A percentile compares a stretch with the other conserved stretches of the same genome.
Conservation (phyloP, 495 filamentous ascomycete species). For the Penicillium atrosanguineum region DNA sequence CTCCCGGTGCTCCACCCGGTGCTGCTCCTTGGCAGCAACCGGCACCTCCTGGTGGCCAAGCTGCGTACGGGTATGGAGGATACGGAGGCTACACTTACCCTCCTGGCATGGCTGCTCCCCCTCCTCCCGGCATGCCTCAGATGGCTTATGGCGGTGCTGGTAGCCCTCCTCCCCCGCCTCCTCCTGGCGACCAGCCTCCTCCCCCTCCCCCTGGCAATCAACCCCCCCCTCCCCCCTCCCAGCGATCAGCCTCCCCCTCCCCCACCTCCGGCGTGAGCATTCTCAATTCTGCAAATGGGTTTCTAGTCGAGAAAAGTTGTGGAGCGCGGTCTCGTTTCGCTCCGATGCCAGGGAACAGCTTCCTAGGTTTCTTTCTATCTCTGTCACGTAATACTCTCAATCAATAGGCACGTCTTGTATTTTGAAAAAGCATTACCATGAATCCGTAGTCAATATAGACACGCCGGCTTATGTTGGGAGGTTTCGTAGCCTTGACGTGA, state of each 20-base stretch:
- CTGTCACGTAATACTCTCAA: neutral
- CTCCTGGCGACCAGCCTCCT: conserved; percentile 60
- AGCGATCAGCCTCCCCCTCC: conserved; percentile 73
- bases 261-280: conserved; percentile 51
- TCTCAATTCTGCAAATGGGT: neutral
- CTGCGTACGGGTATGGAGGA: conserved; percentile 50
- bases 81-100: conserved; percentile 55
- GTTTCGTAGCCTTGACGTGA: neutral
- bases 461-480: neutral
- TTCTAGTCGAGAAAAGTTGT: neutral
- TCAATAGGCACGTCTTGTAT: neutral
- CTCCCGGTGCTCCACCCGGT: conserved; percentile 30
- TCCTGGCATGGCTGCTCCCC: conserved; percentile 58
- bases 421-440: neutral
- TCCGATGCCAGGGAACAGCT: neutral
- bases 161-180: conserved; percentile 52
- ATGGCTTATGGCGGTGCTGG: conserved; percentile 57
- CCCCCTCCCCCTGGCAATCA: conserved; percentile 55
- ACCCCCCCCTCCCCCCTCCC: conserved; percentile 64
- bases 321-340: neutral
- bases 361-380: neutral
- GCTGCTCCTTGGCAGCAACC: conserved; percentile 66
- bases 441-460: neutral
- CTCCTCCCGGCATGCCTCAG: conserved; percentile 67
- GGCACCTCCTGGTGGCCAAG: conserved; percentile 47